These are phyloP conservation scores for Pseudogymnoascus sp. DNA, from an alignment of 2,329 filamentous ascomycete genomes.

Conservation along the genomic window DNA sequence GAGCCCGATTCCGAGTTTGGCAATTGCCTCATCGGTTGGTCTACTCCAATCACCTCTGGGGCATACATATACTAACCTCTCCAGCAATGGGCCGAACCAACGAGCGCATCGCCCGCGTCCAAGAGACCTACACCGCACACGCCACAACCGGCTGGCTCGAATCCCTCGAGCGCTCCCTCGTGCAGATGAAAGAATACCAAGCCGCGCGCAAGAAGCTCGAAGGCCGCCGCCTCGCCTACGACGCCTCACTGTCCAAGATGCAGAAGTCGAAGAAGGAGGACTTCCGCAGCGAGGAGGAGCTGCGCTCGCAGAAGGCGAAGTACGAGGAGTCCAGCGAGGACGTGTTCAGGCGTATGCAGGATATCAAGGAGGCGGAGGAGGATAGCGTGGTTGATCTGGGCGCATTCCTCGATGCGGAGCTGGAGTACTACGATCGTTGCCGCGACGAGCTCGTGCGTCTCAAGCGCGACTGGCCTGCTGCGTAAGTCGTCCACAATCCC, in stretches of 20 bases:
- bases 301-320: slow-evolving; percentile 84
- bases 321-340: slow-evolving; percentile 95
- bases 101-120: slow-evolving; percentile 75
- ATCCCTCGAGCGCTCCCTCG: slow-evolving; percentile 77
- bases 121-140: slow-evolving; percentile 72
- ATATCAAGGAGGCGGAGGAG: slow-evolving; percentile 84
- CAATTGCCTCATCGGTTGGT: slow-evolving; percentile 66
- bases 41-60: neutral
- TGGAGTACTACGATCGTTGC: slow-evolving; percentile 86
- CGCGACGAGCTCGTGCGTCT: slow-evolving; percentile 69
- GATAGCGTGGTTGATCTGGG: slow-evolving; percentile 75
- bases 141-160: slow-evolving; percentile 82
- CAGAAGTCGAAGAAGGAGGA: slow-evolving; percentile 92
- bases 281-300: slow-evolving; percentile 85
- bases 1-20: slow-evolving; percentile 86
- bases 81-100: slow-evolving; percentile 73
- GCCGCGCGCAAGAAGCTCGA: slow-evolving; percentile 94
- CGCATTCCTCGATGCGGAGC: slow-evolving; percentile 76
- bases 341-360: slow-evolving; percentile 84
- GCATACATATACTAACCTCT: slow-evolving; percentile 15
- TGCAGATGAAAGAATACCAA: slow-evolving; percentile 98
- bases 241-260: slow-evolving; percentile 81
- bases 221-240: slow-evolving; percentile 77
- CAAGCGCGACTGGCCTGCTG: slow-evolving; percentile 60
- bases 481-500: slow-evolving; percentile 33